phyloP scores from a whole-genome alignment of 2,329 filamentous ascomycete genomes.

The Penicillium hordei region DNA sequence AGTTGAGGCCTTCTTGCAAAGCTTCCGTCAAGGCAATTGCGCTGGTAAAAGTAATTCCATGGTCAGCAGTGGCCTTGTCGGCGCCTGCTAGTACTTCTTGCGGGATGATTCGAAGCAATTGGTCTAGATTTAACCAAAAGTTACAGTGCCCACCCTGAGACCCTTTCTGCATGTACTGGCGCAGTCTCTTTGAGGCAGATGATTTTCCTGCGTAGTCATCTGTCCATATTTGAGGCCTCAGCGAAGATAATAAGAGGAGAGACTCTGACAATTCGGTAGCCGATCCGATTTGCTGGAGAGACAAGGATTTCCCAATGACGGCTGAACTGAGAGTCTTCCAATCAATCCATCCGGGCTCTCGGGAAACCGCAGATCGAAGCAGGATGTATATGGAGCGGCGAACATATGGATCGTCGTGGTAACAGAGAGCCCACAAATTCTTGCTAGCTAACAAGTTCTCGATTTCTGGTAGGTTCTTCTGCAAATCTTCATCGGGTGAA shows the following conservation, averaged over 20 bases:
- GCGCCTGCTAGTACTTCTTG: slow-evolving; percentile 43
- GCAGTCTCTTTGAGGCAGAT: slow-evolving; percentile 58
- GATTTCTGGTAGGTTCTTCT: slow-evolving; percentile 63
- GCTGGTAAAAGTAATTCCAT: slow-evolving; percentile 45
- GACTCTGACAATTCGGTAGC: slow-evolving; percentile 68
- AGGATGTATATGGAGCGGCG: slow-evolving; percentile 59
- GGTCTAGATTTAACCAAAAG: slow-evolving; percentile 71
- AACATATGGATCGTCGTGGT: slow-evolving; percentile 57
- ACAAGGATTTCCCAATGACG: slow-evolving; percentile 74
- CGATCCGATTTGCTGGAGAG: slow-evolving; percentile 71
- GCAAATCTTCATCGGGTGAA: slow-evolving; percentile 51
- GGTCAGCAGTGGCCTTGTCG: slow-evolving; percentile 25
- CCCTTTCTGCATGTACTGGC: slow-evolving; percentile 74
- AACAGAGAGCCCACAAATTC: slow-evolving; percentile 60
- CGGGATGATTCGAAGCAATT: slow-evolving; percentile 61
- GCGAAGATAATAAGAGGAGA: slow-evolving; percentile 64
- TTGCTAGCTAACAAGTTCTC: slow-evolving; percentile 65
- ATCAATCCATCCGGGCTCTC: slow-evolving; percentile 50
- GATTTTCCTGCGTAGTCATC: slow-evolving; percentile 60
- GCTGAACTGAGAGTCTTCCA: slow-evolving; percentile 67
- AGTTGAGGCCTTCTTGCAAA: slow-evolving; percentile 68
- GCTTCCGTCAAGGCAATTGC: slow-evolving; percentile 64
- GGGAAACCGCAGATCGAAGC: slow-evolving; percentile 51
- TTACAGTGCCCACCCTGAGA: slow-evolving; percentile 72
- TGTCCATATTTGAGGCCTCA: slow-evolving; percentile 72